These are phyloP conservation scores for Thelonectria discophora DNA, from an alignment of 2,329 filamentous ascomycete genomes.

Conservation along the genomic window DNA sequence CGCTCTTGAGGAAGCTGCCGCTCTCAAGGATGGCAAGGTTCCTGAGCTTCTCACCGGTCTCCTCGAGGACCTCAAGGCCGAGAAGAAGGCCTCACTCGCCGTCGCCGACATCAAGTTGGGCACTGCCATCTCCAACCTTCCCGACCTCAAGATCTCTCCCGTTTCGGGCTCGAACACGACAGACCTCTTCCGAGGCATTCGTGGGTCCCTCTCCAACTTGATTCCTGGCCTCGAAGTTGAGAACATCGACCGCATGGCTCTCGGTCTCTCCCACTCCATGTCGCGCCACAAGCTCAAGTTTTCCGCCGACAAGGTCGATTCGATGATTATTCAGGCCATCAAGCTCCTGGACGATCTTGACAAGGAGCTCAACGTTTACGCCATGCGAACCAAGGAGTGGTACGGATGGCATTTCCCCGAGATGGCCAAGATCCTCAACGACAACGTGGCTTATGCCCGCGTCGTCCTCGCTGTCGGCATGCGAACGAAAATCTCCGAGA, in stretches of 20 bases:
- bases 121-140: conserved; percentile 90
- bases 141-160: conserved; percentile 83
- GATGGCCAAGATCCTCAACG: conserved; percentile 94
- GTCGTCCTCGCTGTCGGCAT: conserved; percentile 91
- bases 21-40: conserved; percentile 92
- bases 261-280: conserved; percentile 96
- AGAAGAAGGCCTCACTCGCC: conserved; percentile 95
- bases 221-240: conserved; percentile 87
- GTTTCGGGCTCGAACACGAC: conserved; percentile 70
- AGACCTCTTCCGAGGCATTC: conserved; percentile 94
- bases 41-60: conserved; percentile 84
- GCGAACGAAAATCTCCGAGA: conserved; percentile 78
- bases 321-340: conserved; percentile 99
- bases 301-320: conserved; percentile 97
- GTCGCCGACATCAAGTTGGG: conserved; percentile 94
- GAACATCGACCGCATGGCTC: conserved; percentile 91
- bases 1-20: conserved; percentile 89
- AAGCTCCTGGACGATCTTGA: conserved; percentile 93
- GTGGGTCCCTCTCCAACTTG: conserved; percentile 86
- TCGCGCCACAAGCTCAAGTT: conserved; percentile 99
- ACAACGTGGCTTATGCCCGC: conserved; percentile 93
- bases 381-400: conserved; percentile 99
- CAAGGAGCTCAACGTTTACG: conserved; percentile 98
- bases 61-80: conserved; percentile 90
- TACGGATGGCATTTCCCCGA: conserved; percentile 99